Percentiles rank a stretch among this genome's conserved stretches.
Conservation (phyloP, 2,329 filamentous ascomycete species). For the Graphiopsis chlorocephala region DNA sequence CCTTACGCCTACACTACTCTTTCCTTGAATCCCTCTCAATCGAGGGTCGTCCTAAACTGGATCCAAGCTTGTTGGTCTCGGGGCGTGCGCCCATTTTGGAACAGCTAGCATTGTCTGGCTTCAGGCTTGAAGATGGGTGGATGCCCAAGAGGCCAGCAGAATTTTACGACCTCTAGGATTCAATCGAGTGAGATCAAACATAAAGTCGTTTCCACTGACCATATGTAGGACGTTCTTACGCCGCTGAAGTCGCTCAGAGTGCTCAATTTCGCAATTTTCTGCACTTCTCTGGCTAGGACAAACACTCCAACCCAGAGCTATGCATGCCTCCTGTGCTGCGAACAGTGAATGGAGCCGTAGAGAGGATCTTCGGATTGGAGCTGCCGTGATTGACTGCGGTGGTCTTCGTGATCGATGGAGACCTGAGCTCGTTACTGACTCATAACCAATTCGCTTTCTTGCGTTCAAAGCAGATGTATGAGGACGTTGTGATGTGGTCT, state of each 20-base stretch:
- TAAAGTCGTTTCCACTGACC: background rate
- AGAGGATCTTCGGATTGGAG: background rate
- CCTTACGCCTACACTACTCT: background rate
- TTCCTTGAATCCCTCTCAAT: background rate
- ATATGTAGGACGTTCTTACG: background rate
- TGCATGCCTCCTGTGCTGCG: background rate
- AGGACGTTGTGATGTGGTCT: background rate
- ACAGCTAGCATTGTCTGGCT: background rate
- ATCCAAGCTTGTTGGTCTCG: too few relatives aligned
- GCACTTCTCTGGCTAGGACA: background rate
- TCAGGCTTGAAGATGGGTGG: background rate
- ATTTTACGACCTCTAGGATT: background rate
- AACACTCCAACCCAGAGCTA: background rate
- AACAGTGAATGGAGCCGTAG: background rate
- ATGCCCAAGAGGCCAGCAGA: background rate
- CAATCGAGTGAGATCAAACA: background rate
- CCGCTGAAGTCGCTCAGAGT: background rate
- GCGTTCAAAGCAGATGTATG: background rate
- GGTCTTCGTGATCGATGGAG: background rate
- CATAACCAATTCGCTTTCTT: background rate
- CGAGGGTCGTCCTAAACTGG: too few relatives aligned
- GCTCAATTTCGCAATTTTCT: background rate
- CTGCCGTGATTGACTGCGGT: background rate
- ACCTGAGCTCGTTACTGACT: background rate
- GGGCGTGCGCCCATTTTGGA: background rate